A percentile compares a stretch with the other conserved stretches of the same genome.
Evolutionary conservation across 768 basidiomycete species (phyloP).

Genomic region (Boletus pseudo-olivaceus): DNA sequence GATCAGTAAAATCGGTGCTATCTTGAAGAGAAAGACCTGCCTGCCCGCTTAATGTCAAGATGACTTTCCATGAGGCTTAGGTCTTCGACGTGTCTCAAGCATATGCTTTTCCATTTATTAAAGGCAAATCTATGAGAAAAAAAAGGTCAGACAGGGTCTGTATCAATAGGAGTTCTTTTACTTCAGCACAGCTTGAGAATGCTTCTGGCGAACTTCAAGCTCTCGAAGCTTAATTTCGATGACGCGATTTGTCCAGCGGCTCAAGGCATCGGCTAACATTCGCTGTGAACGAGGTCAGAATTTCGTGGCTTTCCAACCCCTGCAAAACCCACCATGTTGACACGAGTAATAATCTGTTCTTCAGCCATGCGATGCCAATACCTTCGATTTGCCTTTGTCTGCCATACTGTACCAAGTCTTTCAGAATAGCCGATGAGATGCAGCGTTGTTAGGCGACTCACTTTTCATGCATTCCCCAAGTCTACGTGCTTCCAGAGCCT

Average conservation of each 20-base stretch:
- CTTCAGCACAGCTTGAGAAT: conserved; percentile 37
- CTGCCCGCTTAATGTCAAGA: conserved; percentile 75
- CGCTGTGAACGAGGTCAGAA: conserved; percentile 39
- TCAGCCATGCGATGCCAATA: conserved; percentile 44
- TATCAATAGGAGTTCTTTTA: conserved; percentile 19
- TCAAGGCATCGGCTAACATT: conserved; percentile 44
- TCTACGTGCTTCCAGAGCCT: conserved; percentile 39
- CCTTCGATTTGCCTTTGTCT: conserved; percentile 34
- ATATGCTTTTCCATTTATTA: conserved; percentile 64
- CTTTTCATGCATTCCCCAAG: conserved; percentile 27
- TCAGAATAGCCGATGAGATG: conserved; percentile 4
- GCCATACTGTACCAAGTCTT: conserved; percentile 43
- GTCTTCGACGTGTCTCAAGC: conserved; percentile 63
- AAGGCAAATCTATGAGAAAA: conserved; percentile 47
- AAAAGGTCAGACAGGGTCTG: conserved; percentile 17
- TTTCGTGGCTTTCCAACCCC: not conserved
- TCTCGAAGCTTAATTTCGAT: conserved; percentile 73
- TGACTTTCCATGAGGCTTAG: conserved; percentile 82
- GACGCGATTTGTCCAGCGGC: conserved; percentile 67
- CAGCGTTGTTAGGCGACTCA: conserved; percentile 28
- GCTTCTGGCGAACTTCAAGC: conserved; percentile 54
- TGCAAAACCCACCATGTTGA: conserved; percentile 38
- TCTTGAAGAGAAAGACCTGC: conserved; percentile 33
- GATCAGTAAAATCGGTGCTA: not conserved
- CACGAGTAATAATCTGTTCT: conserved; percentile 36